Base-by-base conservation (phyloP, 2,329 filamentous ascomycete genomes). In the Aspergillus sp. region DNA sequence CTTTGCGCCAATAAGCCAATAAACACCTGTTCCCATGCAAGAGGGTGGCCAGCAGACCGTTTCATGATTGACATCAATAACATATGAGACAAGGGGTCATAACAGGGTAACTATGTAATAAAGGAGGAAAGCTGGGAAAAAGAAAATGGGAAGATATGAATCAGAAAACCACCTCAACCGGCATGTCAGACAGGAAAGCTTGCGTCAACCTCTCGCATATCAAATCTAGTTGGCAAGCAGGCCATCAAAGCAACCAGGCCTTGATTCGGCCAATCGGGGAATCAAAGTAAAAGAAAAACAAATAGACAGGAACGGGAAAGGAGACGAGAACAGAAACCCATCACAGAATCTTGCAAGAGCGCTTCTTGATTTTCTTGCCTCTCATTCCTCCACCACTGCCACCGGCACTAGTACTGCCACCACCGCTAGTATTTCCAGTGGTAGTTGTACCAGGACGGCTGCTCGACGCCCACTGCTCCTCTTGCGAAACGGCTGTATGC, bases 401-500 rank as follows among this genome's bases (percentile, higher is more conserved):
- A 47, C 50, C 23, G 12, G 17, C 20, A 53, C 61, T 38, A 48
- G 60, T 49, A 60, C 62, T 20, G 37, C 64, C 60, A 27, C 64
- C 66, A 54, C 67, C 49, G 65, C 67, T 59, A 71, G 58, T 42
- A 33, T 60, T 60, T 32, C 53, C 45, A 30, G 48, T 53, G 44
- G 45, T 49, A 38, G 54, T 56, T 17, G 49, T 47, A 45, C 51
- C 55, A 9, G 54, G 52, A 25, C 54, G 57, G 33, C 52, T 54
- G 39, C 71, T 52, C 61, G 65, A 65, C 43, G 59, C 65, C 47
- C 81, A 84, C 66, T 83, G 83, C 61, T 90, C 88, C 61, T 90
- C 88, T 61, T 90, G 88, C 56, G 85, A 83, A 23, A 98, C 88
- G 27, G 93, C 90, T 45, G 87, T 91, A 62, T 90, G 82, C 65